A percentile compares a stretch with the other conserved stretches of the same genome.
Evolutionary conservation across 139 green algal species (phyloP).

Genomic region (Nannochloris sp.): DNA sequence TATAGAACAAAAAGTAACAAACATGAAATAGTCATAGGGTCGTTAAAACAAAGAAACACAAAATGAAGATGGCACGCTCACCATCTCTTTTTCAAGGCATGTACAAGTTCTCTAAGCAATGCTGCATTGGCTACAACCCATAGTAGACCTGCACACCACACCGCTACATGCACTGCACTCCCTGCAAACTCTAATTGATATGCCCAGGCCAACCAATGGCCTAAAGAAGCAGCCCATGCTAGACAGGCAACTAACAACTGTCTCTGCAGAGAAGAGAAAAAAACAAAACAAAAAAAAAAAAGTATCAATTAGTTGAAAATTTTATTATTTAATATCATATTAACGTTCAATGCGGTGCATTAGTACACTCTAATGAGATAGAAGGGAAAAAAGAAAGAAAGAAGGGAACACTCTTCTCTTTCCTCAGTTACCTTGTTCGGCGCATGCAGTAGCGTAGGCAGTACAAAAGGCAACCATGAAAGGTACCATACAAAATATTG

Average conservation of each 20-base stretch:
- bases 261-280: no score
- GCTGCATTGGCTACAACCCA: conserved; percentile 50
- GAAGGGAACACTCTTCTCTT: background rate
- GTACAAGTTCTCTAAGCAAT: conserved; percentile 29
- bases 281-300: background rate
- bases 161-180: conserved; percentile 32
- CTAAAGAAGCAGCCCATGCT: conserved; percentile 44
- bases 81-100: background rate
- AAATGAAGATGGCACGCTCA: background rate
- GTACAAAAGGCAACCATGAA: conserved; percentile 64
- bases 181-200: conserved; percentile 63
- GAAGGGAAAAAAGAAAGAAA: background rate
- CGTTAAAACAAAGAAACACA: background rate
- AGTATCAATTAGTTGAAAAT: no score
- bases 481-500: conserved; percentile 99
- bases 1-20: background rate
- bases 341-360: no score
- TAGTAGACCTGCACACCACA: conserved; percentile 54
- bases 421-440: background rate
- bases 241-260: conserved; percentile 14
- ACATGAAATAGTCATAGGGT: background rate
- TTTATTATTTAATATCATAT: no score
- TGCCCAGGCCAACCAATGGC: conserved; percentile 71
- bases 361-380: background rate
- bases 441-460: conserved; percentile 34